Percentiles rank a stretch among this genome's conserved stretches.
Conservation (phyloP, 2,329 filamentous ascomycete species). For the Tolypocladium nubicola region DNA sequence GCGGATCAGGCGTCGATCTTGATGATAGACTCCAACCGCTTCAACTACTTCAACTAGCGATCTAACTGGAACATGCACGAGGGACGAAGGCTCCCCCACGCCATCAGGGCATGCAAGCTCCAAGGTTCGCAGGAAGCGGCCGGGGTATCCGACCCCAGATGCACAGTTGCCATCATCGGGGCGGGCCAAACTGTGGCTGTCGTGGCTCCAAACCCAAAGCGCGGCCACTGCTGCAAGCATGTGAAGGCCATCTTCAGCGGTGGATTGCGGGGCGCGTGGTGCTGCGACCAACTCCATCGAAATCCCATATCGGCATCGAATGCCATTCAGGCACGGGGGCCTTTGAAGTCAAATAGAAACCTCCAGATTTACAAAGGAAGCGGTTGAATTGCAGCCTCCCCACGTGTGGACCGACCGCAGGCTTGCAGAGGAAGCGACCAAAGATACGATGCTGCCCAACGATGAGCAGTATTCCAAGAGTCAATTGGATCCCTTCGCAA, state of each 20-base stretch:
- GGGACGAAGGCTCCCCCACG: background rate
- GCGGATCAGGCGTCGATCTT: background rate
- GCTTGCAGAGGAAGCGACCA: background rate
- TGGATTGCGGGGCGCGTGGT: background rate
- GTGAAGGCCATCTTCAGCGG: background rate
- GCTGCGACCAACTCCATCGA: background rate
- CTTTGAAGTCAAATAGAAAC: no score
- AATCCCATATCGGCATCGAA: background rate
- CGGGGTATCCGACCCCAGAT: background rate
- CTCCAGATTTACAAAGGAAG: background rate
- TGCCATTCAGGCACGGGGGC: no score
- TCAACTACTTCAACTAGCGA: background rate
- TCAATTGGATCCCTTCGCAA: background rate
- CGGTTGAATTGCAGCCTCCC: background rate
- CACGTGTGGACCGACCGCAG: no score
- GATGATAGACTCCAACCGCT: background rate
- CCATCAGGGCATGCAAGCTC: background rate
- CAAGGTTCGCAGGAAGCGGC: background rate
- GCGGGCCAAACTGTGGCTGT: background rate
- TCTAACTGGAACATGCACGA: background rate
- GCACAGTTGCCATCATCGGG: background rate
- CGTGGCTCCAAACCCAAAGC: background rate
- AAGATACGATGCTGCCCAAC: no score
- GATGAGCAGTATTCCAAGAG: background rate
- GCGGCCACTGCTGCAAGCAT: background rate